phyloP scores from a whole-genome alignment of 306 rosid genomes.

The Echinosophora koreensis region DNA sequence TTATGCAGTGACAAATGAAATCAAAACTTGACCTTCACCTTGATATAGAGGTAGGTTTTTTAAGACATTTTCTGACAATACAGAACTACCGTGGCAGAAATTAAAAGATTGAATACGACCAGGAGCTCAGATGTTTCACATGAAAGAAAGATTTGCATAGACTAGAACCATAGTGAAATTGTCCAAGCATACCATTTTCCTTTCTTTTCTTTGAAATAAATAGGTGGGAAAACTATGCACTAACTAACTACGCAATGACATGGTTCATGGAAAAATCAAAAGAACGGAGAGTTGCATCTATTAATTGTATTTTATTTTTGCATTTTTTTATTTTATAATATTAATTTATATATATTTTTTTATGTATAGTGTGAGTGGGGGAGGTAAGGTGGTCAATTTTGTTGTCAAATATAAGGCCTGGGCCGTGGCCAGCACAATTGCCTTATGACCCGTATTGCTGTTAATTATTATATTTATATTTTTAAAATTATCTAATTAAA shows the following conservation, averaged over 20 bases:
- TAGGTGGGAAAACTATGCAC: slow-evolving; percentile 11
- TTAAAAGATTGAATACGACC: slow-evolving; percentile 15
- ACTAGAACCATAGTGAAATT: slow-evolving; percentile 35
- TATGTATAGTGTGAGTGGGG: no score
- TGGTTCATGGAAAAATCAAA: neutral
- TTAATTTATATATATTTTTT: no score
- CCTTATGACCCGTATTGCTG: no score
- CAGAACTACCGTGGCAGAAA: slow-evolving; percentile 19
- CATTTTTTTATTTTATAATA: neutral
- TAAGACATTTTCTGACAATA: slow-evolving; percentile 27
- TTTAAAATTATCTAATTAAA: no score
- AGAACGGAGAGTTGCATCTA: neutral
- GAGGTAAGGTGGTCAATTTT: neutral
- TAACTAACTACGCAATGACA: slow-evolving; percentile 28
- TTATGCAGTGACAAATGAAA: slow-evolving; percentile 1
- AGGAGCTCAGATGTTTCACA: slow-evolving; percentile 41
- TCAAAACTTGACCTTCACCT: neutral
- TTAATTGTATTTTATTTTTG: neutral
- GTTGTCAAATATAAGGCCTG: neutral
- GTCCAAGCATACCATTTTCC: slow-evolving; percentile 1
- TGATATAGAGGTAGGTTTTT: slow-evolving; percentile 6
- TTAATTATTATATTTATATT: no score
- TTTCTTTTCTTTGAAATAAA: slow-evolving; percentile 1
- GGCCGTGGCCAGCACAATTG: no score
- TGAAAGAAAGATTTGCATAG: slow-evolving; percentile 32